Conservation (phyloP, 441 rosid genomes). For the Gossypium gossypioides region DNA sequence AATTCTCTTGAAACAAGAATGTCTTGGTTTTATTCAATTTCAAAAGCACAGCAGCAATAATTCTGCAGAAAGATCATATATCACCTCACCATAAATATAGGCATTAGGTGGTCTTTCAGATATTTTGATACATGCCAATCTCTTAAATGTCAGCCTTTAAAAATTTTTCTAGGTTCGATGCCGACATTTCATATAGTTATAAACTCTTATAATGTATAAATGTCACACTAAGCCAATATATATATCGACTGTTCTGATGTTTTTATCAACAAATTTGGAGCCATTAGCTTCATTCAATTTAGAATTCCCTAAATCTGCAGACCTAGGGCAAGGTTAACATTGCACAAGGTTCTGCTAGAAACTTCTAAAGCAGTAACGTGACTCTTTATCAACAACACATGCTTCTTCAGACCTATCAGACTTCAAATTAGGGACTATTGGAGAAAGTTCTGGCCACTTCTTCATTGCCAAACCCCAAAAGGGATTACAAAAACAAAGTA, state of each 20-base stretch:
- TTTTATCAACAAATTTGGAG: not conserved
- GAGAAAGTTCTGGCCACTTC: not conserved
- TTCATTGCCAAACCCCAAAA: not conserved
- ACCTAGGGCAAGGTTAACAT: not conserved
- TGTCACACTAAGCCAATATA: slow-evolving; percentile 4
- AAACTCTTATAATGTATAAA: not conserved
- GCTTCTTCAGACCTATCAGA: slow-evolving; percentile 3
- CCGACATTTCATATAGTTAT: not conserved
- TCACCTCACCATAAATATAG: not conserved
- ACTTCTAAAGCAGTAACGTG: not conserved
- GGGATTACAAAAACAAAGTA: not conserved
- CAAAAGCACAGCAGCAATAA: not conserved
- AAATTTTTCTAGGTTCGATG: too few species aligned
- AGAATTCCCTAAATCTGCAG: not conserved
- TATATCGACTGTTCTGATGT: not conserved
- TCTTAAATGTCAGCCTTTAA: not conserved
- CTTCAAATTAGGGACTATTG: not conserved
- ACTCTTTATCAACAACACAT: not conserved
- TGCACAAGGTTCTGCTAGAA: not conserved
- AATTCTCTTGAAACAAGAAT: slow-evolving; percentile 3
- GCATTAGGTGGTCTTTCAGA: not conserved
- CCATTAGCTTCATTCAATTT: not conserved
- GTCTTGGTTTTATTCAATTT: not conserved
- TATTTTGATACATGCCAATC: not conserved
- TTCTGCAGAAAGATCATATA: not conserved